Conservation (phyloP, 208 protist species). For the Acanthamoeba comandoni region DNA sequence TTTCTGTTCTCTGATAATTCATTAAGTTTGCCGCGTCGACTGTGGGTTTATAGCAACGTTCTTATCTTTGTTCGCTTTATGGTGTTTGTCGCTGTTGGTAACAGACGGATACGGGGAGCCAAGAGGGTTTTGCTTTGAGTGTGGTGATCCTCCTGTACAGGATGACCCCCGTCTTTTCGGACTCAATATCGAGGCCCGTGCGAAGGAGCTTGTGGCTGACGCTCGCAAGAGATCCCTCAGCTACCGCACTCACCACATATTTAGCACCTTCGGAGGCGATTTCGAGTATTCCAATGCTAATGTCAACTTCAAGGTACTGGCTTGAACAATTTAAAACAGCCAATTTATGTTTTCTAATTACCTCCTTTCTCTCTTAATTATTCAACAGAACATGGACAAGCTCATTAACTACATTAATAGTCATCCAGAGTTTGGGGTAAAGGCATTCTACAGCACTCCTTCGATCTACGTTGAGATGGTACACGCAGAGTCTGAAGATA, state of each 20-base stretch:
- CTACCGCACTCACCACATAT: conserved; percentile 52
- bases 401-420: conserved; percentile 73
- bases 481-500: conserved; percentile 26
- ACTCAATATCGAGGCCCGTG: conserved; percentile 40
- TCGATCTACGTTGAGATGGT: conserved; percentile 79
- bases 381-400: conserved; percentile 77
- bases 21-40: too few relatives aligned
- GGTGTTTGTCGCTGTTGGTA: too few relatives aligned
- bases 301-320: conserved; percentile 60
- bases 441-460: conserved; percentile 70
- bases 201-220: conserved; percentile 15
- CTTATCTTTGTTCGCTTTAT: too few relatives aligned
- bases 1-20: too few relatives aligned
- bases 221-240: background rate
- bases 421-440: conserved; percentile 45
- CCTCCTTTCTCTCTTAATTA: background rate
- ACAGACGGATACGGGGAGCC: conserved; percentile 29
- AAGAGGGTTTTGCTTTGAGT: conserved; percentile 50
- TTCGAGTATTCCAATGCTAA: conserved; percentile 67
- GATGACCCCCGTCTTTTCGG: conserved; percentile 50
- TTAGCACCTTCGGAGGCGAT: conserved; percentile 35
- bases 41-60: too few relatives aligned
- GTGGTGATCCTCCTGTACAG: conserved; percentile 44
- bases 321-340: conserved; percentile 76
- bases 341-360: background rate